These are phyloP conservation scores for Paramecium primaurelia DNA, from an alignment of 73 alveolate genomes.

Conservation along the genomic window DNA sequence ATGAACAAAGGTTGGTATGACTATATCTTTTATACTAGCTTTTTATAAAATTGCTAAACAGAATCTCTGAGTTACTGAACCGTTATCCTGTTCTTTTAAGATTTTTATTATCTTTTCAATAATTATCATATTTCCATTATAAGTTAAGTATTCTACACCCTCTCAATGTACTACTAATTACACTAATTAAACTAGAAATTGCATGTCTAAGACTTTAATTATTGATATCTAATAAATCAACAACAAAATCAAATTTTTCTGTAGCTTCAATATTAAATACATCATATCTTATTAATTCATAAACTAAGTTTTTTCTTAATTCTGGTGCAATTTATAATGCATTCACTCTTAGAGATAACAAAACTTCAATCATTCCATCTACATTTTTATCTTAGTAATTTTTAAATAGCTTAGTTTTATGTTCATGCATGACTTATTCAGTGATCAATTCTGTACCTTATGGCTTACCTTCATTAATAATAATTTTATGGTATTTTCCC, in stretches of 20 bases:
- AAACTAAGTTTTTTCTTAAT: slow-evolving; percentile 84
- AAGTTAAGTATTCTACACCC: slow-evolving; percentile 91
- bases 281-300: slow-evolving; percentile 90
- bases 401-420: slow-evolving; percentile 87
- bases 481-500: slow-evolving; percentile 95
- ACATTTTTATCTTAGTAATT: slow-evolving; percentile 80
- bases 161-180: slow-evolving; percentile 84
- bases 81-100: slow-evolving; percentile 91
- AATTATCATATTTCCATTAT: slow-evolving; percentile 76
- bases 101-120: slow-evolving; percentile 89
- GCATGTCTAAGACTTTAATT: slow-evolving; percentile 93
- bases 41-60: slow-evolving; percentile 94
- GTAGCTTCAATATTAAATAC: slow-evolving; percentile 85
- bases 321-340: slow-evolving; percentile 97
- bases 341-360: slow-evolving; percentile 92
- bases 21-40: slow-evolving; percentile 89
- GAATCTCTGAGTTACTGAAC: slow-evolving; percentile 93
- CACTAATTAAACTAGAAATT: slow-evolving; percentile 86
- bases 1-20: slow-evolving; percentile 78
- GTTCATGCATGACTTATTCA: slow-evolving; percentile 92
- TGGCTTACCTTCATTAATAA: slow-evolving; percentile 87
- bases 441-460: slow-evolving; percentile 82
- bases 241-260: slow-evolving; percentile 70
- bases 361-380: slow-evolving; percentile 89
- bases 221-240: slow-evolving; percentile 82